phyloP scores from a whole-genome alignment of 164 flowering plant species.

The Litsea cubeba region DNA sequence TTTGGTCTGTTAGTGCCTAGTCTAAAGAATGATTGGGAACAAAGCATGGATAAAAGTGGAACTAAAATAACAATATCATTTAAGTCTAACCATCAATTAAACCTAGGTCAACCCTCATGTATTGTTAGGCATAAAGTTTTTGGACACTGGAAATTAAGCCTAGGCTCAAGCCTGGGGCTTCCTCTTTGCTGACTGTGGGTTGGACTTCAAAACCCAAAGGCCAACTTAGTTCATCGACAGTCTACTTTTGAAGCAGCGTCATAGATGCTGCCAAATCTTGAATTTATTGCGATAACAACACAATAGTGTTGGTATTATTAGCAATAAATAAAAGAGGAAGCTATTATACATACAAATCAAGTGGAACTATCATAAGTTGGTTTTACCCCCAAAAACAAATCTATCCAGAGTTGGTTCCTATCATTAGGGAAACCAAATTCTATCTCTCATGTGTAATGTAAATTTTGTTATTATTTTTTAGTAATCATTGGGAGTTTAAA shows the following conservation, averaged over 20 bases:
- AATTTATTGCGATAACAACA: no score
- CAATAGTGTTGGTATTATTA: no score
- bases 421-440: no score
- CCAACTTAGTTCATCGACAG: neutral
- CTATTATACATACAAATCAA: no score
- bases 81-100: neutral
- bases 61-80: neutral
- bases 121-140: neutral
- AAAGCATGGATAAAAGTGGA: neutral
- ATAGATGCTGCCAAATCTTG: no score
- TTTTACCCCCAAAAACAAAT: no score
- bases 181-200: neutral
- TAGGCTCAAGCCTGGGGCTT: neutral
- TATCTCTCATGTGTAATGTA: no score
- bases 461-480: no score
- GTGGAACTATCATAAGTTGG: no score
- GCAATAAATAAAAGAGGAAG: no score
- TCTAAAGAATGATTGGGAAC: neutral
- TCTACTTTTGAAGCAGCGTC: neutral
- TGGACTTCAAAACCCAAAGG: neutral
- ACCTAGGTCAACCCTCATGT: neutral
- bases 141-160: neutral
- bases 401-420: no score
- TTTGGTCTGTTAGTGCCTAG: neutral
- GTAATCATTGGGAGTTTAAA: no score